phyloP scores from a whole-genome alignment of 768 basidiomycete species.

The Xerocomellus amylosporus region DNA sequence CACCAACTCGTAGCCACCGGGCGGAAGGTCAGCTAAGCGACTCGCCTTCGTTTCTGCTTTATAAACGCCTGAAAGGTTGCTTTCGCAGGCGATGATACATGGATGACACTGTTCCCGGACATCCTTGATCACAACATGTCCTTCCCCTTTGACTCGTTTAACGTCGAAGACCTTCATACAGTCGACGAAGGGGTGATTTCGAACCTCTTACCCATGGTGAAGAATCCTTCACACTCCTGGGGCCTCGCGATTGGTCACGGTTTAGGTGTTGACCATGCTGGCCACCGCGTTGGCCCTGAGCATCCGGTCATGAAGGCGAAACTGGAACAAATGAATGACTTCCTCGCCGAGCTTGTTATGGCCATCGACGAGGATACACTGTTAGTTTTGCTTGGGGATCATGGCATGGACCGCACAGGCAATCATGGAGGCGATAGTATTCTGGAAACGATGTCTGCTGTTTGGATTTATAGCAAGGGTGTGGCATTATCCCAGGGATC shows the following conservation, averaged over 20 bases:
- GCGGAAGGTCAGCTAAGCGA: conserved; percentile 48
- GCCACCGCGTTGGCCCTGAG: conserved; percentile 90
- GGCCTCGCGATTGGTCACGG: conserved; percentile 91
- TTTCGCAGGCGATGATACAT: conserved; percentile 97
- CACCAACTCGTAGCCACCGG: conserved; percentile 62
- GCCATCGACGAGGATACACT: conserved; percentile 83
- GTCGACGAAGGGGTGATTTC: conserved; percentile 89
- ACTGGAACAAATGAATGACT: conserved; percentile 81
- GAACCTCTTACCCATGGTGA: conserved; percentile 79
- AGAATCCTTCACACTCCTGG: conserved; percentile 54
- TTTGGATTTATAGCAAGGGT: conserved; percentile 93
- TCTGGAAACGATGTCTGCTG: conserved; percentile 77
- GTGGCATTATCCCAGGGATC: conserved; percentile 40
- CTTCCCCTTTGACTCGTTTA: conserved; percentile 93
- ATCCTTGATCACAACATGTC: conserved; percentile 70
- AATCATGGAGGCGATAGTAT: conserved; percentile 93
- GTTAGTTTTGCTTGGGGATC: conserved; percentile 89
- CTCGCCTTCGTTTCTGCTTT: background rate
- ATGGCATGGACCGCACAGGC: conserved; percentile 93
- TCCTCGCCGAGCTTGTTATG: conserved; percentile 70
- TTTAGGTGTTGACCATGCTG: conserved; percentile 94
- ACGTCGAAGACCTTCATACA: conserved; percentile 96
- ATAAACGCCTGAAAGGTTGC: conserved; percentile 50
- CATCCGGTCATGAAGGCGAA: conserved; percentile 85
- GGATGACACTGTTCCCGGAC: conserved; percentile 85